Conservation (phyloP, 495 filamentous ascomycete genomes). For the Staphylotrichum longicolle region DNA sequence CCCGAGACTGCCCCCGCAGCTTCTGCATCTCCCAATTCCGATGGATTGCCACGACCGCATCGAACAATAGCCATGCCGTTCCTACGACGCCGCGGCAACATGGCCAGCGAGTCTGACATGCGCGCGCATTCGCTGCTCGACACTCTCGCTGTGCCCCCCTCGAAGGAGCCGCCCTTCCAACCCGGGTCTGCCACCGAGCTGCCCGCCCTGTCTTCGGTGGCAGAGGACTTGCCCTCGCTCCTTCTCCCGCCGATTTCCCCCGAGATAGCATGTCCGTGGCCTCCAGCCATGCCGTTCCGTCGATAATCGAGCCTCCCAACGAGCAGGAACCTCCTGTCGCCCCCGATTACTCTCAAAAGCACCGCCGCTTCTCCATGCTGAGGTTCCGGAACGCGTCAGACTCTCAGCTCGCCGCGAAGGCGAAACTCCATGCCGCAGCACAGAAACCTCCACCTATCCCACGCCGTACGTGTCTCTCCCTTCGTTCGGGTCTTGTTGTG, state of each 20-base stretch:
- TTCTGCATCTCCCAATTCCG: slow-evolving; percentile 30
- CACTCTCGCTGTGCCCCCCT: slow-evolving; percentile 29
- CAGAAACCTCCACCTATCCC: slow-evolving; percentile 67
- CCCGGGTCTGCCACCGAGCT: slow-evolving; percentile 28
- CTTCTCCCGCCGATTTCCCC: slow-evolving; percentile 22
- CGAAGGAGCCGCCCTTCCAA: slow-evolving; percentile 28
- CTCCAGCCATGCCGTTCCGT: slow-evolving; percentile 26
- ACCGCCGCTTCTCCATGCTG: slow-evolving; percentile 82
- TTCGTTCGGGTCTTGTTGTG: slow-evolving; percentile 11
- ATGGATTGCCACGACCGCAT: slow-evolving; percentile 45
- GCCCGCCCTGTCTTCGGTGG: slow-evolving; percentile 25
- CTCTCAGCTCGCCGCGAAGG: slow-evolving; percentile 77
- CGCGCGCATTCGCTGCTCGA: slow-evolving; percentile 46
- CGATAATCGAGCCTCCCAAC: slow-evolving; percentile 35
- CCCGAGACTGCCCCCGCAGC: slow-evolving; percentile 5
- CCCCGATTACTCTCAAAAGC: slow-evolving; percentile 50
- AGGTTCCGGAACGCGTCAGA: slow-evolving; percentile 92
- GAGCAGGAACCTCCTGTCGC: slow-evolving; percentile 39
- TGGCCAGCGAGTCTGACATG: slow-evolving; percentile 51
- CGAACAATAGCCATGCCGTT: slow-evolving; percentile 46
- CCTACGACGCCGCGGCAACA: slow-evolving; percentile 50
- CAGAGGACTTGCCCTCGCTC: slow-evolving; percentile 24
- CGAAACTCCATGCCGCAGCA: slow-evolving; percentile 65
- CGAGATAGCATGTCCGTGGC: slow-evolving; percentile 27
- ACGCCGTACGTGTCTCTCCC: slow-evolving; percentile 54